A percentile compares a stretch with the other conserved stretches of the same genome.
These are phyloP conservation scores for Entomortierella parvispora DNA, from an alignment of 192 early-diverging fungal species.

Conservation along the genomic window DNA sequence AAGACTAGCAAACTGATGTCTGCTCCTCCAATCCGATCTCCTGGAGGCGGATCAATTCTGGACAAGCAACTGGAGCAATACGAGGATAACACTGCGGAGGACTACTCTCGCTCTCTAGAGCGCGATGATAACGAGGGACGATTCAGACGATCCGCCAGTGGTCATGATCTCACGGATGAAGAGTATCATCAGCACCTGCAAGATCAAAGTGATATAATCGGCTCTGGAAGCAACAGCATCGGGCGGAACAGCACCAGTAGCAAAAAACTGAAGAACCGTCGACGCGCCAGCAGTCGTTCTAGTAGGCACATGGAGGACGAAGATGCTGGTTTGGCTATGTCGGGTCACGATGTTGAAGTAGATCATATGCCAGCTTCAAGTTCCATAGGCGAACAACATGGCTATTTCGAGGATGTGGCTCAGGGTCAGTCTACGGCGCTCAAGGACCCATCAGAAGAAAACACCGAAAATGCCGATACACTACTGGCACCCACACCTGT, in stretches of 20 bases:
- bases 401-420: slow-evolving; percentile 18
- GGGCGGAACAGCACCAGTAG: neutral
- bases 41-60: slow-evolving; percentile 60
- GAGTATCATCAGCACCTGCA: slow-evolving; percentile 34
- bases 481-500: slow-evolving; percentile 4
- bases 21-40: slow-evolving; percentile 44
- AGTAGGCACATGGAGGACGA: slow-evolving; percentile 20
- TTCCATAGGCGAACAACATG: slow-evolving; percentile 14
- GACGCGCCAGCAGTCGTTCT: slow-evolving; percentile 30
- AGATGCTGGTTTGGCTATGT: slow-evolving; percentile 5
- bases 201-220: slow-evolving; percentile 16
- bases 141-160: slow-evolving; percentile 20
- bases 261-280: slow-evolving; percentile 37
- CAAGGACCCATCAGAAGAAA: slow-evolving; percentile 4
- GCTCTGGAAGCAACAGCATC: slow-evolving; percentile 9
- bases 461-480: slow-evolving; percentile 2
- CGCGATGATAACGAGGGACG: slow-evolving; percentile 20
- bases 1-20: slow-evolving; percentile 33
- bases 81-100: slow-evolving; percentile 51
- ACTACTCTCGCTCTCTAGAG: slow-evolving; percentile 40
- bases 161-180: slow-evolving; percentile 22
- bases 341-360: neutral
- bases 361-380: neutral
- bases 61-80: slow-evolving; percentile 62
- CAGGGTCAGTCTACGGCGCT: neutral